Evolutionary conservation across 108 stramenopile genomes (phyloP).

Genomic region (Cyclotella atomus): DNA sequence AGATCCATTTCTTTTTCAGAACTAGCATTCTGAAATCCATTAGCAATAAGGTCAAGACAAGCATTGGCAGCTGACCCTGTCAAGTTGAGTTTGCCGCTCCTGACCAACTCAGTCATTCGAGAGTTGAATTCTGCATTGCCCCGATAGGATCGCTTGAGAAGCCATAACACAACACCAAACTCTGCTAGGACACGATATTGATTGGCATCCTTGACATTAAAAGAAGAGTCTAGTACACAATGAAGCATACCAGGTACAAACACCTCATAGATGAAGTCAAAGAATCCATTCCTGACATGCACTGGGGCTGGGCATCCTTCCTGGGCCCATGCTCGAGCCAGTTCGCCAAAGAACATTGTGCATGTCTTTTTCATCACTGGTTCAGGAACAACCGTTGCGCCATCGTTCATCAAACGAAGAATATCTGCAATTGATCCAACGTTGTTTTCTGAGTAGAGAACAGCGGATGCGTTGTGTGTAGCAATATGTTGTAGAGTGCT

Average conservation of each 20-base stretch:
- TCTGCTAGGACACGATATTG: constrained; percentile 31
- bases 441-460: constrained; percentile 60
- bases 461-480: constrained; percentile 46
- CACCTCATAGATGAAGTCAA: constrained; percentile 29
- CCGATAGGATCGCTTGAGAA: constrained; percentile 24
- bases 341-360: constrained; percentile 59
- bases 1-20: constrained; percentile 29
- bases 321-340: constrained; percentile 58
- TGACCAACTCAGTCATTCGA: constrained; percentile 14
- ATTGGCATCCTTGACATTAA: constrained; percentile 46
- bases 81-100: background rate
- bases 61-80: background rate
- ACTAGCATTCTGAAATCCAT: constrained; percentile 22
- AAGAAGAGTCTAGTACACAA: constrained; percentile 10
- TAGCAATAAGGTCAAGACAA: background rate
- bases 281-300: constrained; percentile 24
- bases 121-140: constrained; percentile 28
- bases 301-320: background rate
- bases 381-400: constrained; percentile 59
- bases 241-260: constrained; percentile 40
- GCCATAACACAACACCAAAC: constrained; percentile 24
- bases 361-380: constrained; percentile 72
- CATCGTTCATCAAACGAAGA: constrained; percentile 63
- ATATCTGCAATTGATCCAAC: constrained; percentile 54
- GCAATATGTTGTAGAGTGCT: constrained; percentile 62